phyloP scores from a whole-genome alignment of 2,329 filamentous ascomycete species.

The Elsinoe ampelina region DNA sequence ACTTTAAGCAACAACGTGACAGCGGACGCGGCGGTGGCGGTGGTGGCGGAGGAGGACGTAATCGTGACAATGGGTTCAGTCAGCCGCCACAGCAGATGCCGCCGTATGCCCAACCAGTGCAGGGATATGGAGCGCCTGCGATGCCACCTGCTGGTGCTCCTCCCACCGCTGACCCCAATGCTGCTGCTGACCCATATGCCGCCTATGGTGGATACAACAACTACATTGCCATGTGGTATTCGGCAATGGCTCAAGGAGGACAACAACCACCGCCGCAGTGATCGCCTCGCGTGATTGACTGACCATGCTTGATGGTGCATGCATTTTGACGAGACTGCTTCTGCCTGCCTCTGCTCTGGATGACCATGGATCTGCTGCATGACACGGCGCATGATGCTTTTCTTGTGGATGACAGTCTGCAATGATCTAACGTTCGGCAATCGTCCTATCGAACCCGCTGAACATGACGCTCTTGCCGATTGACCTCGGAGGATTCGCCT shows the following conservation, averaged over 20 bases:
- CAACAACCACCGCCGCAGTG: conserved; percentile 14
- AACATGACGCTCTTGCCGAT: background rate
- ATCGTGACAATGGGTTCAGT: conserved; percentile 27
- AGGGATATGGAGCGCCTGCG: conserved; percentile 18
- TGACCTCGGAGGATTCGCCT: background rate
- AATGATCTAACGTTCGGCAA: background rate
- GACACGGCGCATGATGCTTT: no score
- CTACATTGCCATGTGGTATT: conserved; percentile 73
- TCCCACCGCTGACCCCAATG: conserved; percentile 40
- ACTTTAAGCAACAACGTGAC: conserved; percentile 18
- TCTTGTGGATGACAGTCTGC: background rate
- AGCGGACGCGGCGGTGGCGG: conserved; percentile 16
- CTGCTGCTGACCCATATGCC: conserved; percentile 51
- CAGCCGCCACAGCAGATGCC: conserved; percentile 34
- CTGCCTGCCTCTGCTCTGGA: background rate
- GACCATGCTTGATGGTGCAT: conserved; percentile 9
- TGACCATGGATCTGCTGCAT: background rate
- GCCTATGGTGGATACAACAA: conserved; percentile 75
- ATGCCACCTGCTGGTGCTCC: conserved; percentile 15
- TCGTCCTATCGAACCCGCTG: background rate
- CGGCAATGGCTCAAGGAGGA: conserved; percentile 46
- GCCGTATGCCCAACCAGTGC: conserved; percentile 16
- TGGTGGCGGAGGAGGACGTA: conserved; percentile 20
- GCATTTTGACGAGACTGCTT: background rate
- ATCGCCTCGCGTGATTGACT: conserved; percentile 11